phyloP scores from a whole-genome alignment of 2,329 filamentous ascomycete genomes.

The Claviceps lovelessii region DNA sequence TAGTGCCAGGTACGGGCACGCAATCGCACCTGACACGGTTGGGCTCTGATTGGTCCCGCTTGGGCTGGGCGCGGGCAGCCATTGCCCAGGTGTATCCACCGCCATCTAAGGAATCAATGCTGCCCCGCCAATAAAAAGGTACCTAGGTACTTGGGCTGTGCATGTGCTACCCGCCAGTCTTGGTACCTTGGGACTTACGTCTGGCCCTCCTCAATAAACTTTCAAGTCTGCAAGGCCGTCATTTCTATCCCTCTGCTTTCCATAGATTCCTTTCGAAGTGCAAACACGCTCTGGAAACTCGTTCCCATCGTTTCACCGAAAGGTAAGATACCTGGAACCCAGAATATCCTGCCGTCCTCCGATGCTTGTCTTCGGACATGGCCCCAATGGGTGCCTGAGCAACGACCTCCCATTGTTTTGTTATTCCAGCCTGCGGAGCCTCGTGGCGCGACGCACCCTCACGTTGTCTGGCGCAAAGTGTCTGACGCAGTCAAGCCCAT shows the following conservation, averaged over 20 bases:
- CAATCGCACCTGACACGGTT: background rate
- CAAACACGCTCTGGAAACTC: background rate
- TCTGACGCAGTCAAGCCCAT: background rate
- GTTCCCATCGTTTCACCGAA: too few relatives aligned
- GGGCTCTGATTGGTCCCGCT: slow-evolving; percentile 4
- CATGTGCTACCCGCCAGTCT: background rate
- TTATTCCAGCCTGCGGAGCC: background rate
- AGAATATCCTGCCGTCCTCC: background rate
- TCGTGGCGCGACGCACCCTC: background rate
- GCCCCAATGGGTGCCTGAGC: background rate
- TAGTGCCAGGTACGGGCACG: background rate
- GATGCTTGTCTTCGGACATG: background rate
- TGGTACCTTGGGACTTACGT: background rate
- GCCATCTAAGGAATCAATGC: background rate
- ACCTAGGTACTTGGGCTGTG: background rate
- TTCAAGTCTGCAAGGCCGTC: background rate
- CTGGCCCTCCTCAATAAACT: background rate
- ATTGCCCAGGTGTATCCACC: background rate
- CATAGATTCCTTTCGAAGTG: background rate
- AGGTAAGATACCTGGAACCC: background rate
- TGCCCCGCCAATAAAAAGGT: background rate
- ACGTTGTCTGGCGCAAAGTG: background rate
- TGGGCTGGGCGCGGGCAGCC: background rate
- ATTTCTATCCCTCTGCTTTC: background rate
- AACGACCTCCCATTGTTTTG: background rate